Conservation (phyloP, 495 filamentous ascomycete species). For the Pseudevernia furfuracea region DNA sequence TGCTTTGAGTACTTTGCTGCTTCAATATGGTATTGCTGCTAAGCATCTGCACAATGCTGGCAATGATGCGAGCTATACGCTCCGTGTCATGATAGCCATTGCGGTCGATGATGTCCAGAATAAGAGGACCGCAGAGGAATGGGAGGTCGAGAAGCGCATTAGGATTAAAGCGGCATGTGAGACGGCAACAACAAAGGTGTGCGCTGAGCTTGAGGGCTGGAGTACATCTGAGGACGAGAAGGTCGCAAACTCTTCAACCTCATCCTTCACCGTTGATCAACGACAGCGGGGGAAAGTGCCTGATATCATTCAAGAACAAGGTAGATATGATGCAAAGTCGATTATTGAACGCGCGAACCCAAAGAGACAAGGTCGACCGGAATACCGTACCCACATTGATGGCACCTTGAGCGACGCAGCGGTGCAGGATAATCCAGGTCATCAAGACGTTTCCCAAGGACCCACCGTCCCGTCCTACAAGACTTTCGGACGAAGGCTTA, state of each 20-base stretch:
- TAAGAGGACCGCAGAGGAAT: constrained; percentile 14
- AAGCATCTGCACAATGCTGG: constrained; percentile 38
- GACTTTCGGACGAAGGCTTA: constrained; percentile 1
- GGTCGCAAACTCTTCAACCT: neutral
- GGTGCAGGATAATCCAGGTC: constrained; percentile 5
- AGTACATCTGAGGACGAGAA: constrained; percentile 11
- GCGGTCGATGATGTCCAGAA: constrained; percentile 14
- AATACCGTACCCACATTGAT: constrained; percentile 12
- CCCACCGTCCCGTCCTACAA: constrained; percentile 7
- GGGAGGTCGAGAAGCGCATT: constrained; percentile 15
- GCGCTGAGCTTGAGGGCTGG: constrained; percentile 9
- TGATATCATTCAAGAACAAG: constrained; percentile 5
- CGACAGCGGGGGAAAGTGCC: constrained; percentile 1
- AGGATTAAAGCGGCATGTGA: constrained; percentile 6
- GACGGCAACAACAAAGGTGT: constrained; percentile 5
- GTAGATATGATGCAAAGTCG: constrained; percentile 9
- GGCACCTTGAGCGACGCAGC: constrained; percentile 8
- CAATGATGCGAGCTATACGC: constrained; percentile 79
- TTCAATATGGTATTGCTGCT: constrained; percentile 38
- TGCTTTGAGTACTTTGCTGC: constrained; percentile 28
- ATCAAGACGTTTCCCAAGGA: constrained; percentile 3
- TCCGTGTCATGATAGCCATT: constrained; percentile 40
- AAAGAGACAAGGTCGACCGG: constrained; percentile 10
- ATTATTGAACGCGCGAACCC: constrained; percentile 1
- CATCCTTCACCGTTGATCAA: constrained; percentile 1